Percentiles rank a stretch among this genome's conserved stretches.
phyloP scores from a whole-genome alignment of 164 flowering plant species.

The Vitis labrusca region DNA sequence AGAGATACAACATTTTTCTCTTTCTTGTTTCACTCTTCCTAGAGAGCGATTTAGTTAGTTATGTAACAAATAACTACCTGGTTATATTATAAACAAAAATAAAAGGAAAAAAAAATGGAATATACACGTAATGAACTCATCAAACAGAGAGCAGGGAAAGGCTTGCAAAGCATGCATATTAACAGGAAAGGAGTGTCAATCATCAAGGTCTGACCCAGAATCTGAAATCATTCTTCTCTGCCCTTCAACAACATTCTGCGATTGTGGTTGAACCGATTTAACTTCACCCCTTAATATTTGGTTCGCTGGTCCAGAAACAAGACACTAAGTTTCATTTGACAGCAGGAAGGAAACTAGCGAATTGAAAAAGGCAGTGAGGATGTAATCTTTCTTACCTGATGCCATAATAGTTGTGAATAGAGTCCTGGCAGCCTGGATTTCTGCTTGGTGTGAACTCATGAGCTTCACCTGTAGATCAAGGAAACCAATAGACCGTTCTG shows the following conservation, averaged over 20 bases:
- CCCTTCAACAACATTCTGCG: conserved; percentile 27
- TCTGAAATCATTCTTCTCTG: conserved; percentile 18
- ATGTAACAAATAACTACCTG: too few relatives aligned
- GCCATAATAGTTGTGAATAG: conserved; percentile 25
- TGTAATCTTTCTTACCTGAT: conserved; percentile 32
- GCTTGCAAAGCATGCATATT: too few relatives aligned
- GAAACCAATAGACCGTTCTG: background rate
- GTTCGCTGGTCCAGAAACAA: conserved; percentile 24
- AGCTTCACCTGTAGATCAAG: conserved; percentile 44
- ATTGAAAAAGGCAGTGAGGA: background rate
- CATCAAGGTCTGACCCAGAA: conserved; percentile 36
- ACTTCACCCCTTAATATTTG: conserved; percentile 19
- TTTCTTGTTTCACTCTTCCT: too few relatives aligned
- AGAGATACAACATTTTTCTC: too few relatives aligned
- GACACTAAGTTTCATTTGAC: background rate
- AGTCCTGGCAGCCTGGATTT: conserved; percentile 40
- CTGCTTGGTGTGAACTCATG: conserved; percentile 42
- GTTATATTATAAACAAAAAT: too few relatives aligned
- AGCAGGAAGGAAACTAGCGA: background rate
- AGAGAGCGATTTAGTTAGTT: too few relatives aligned
- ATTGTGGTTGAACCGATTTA: conserved; percentile 22
- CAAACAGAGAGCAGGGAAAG: too few relatives aligned
- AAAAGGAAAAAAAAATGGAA: too few relatives aligned
- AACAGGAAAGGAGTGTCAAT: conserved; percentile 11
- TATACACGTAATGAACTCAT: too few relatives aligned